Evolutionary conservation across 2,329 filamentous ascomycete genomes (phyloP), one percentile per base, ranked within the genome.

Genomic region (Aspergillus jensenii): DNA sequence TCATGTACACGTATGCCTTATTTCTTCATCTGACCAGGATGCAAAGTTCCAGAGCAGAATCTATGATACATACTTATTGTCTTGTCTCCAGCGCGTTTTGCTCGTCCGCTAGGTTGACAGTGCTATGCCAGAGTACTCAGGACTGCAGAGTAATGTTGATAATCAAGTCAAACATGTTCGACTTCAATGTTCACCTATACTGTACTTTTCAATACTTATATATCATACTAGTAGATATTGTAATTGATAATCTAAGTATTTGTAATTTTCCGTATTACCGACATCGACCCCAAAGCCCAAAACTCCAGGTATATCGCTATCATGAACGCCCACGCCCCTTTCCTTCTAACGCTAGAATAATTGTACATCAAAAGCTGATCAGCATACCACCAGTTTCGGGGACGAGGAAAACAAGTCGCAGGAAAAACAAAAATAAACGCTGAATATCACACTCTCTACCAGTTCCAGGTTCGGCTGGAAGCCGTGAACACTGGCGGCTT

Each of bases 401-500:
- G 35, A 56, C 11, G n/a, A 61, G 12, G 41, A 43, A 35, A 31
- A 47, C 25, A 61, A 52, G 12, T 4, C 40, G 35, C 44, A 27
- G 6, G 33, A 52, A 35, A 37, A 33, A 15, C 14, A 59, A 45
- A 40, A 14, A 27, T 21, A 39, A 27, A 33, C 25, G n/a, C 1
- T 27, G 14, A 15, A 25, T 11, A 19, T 8, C 19, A 12, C n/a
- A 50, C 3, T 12, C n/a, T 52, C 71, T 70, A 97, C 93, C 93
- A 98, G 60, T 93, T 96, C 95, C 95, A 98, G 12, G 93, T 98
- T 67, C 93, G 84, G 65, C 87, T 90, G 14, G 90, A 90, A 1
- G 93, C 93, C 25, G 89, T 93, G 71, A 98, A 98, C 0, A 97
- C 90, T 0, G 95, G 95, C 11, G 95, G 93, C 75, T 96, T 98